A percentile compares a stretch with the other conserved stretches of the same genome.
phyloP scores from a whole-genome alignment of 164 flowering plant genomes.

The Vitis amurensis region DNA sequence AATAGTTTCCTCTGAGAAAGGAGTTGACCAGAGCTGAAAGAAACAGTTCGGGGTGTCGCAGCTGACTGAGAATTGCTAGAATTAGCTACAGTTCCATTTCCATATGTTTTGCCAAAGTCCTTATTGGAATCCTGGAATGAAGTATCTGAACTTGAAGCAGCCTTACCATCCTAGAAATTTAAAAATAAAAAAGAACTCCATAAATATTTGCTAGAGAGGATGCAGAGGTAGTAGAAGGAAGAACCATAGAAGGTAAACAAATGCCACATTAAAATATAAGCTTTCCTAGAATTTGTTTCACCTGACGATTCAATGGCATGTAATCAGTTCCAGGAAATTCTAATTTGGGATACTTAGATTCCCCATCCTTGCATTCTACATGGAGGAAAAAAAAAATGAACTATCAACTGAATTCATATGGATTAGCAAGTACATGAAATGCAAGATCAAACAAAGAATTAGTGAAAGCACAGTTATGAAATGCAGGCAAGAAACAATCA shows the following conservation, averaged over 20 bases:
- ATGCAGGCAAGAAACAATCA: too few relatives aligned
- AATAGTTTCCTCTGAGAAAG: slow-evolving; percentile 71
- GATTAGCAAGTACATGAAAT: neutral
- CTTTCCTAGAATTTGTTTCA: slow-evolving; percentile 17
- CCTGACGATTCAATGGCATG: slow-evolving; percentile 53
- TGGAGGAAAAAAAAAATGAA: slow-evolving; percentile 6
- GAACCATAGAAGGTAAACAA: neutral
- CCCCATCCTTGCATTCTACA: slow-evolving; percentile 62
- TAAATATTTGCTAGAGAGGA: neutral
- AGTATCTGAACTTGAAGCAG: slow-evolving; percentile 21
- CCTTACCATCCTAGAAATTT: slow-evolving; percentile 34
- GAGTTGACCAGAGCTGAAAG: slow-evolving; percentile 55
- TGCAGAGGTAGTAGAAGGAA: neutral
- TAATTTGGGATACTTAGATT: slow-evolving; percentile 65
- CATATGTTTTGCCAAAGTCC: slow-evolving; percentile 18
- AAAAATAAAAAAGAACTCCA: slow-evolving; percentile 6
- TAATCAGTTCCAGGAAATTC: slow-evolving; percentile 67
- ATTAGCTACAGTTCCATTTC: slow-evolving; percentile 35
- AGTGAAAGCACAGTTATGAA: neutral
- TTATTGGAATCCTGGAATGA: slow-evolving; percentile 19
- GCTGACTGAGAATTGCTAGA: slow-evolving; percentile 37
- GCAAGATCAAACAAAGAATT: neutral
- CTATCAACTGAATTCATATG: neutral
- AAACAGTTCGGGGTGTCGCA: slow-evolving; percentile 29
- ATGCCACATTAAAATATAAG: neutral